Evolutionary conservation across 495 filamentous ascomycete species (phyloP).

Genomic region (Lasiosphaeria ovina): DNA sequence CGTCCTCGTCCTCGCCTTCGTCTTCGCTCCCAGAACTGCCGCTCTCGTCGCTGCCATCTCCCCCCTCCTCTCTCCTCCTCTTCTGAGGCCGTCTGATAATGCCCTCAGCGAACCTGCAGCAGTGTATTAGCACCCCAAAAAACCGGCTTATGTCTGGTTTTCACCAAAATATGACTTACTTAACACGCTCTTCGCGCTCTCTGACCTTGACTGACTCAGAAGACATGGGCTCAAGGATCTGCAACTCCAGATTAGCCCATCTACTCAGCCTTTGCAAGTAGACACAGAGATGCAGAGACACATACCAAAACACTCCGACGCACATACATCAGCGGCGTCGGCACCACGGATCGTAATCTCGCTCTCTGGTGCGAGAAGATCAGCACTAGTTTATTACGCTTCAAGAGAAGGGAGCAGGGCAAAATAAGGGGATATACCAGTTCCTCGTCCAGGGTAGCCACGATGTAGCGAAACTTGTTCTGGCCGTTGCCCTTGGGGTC

Average conservation of each 20-base stretch:
- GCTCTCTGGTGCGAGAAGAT: slow-evolving; percentile 22
- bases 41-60: slow-evolving; percentile 21
- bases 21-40: slow-evolving; percentile 23
- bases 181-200: slow-evolving; percentile 67
- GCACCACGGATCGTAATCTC: slow-evolving; percentile 31
- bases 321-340: slow-evolving; percentile 65
- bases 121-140: slow-evolving; percentile 7
- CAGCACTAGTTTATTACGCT: not conserved
- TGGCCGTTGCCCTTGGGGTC: slow-evolving; percentile 65
- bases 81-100: slow-evolving; percentile 34
- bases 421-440: slow-evolving; percentile 20
- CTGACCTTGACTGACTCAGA: slow-evolving; percentile 57
- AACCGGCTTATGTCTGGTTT: not conserved
- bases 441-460: slow-evolving; percentile 67
- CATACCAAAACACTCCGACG: slow-evolving; percentile 79
- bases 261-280: not conserved
- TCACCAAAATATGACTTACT: slow-evolving; percentile 55
- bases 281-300: not conserved
- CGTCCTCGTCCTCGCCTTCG: slow-evolving; percentile 26
- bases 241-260: not conserved
- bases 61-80: slow-evolving; percentile 55
- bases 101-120: slow-evolving; percentile 27
- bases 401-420: not conserved
- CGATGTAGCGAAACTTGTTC: slow-evolving; percentile 90
- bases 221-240: slow-evolving; percentile 77